Evolutionary conservation across 202 grass and related monocot genomes (phyloP).

Genomic region (Setaria viridis): DNA sequence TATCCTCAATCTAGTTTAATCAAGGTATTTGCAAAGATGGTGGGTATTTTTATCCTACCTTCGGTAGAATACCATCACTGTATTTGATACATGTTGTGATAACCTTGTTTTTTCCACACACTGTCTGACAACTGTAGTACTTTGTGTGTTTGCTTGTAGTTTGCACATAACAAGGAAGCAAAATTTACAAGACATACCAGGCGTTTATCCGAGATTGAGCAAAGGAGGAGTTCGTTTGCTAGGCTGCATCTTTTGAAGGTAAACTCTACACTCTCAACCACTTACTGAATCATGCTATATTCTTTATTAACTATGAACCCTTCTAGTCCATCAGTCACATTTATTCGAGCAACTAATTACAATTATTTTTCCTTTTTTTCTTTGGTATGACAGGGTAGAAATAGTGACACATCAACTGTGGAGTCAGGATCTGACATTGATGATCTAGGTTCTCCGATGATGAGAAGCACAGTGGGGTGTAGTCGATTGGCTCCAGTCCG

Average conservation of each 20-base stretch:
- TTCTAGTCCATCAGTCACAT: slow-evolving; percentile 2
- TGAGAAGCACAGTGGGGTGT: slow-evolving; percentile 60
- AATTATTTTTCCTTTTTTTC: slow-evolving; percentile 2
- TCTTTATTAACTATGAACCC: neutral
- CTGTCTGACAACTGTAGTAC: slow-evolving; percentile 11
- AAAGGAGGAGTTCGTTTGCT: slow-evolving; percentile 62
- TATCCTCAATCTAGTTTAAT: slow-evolving; percentile 2
- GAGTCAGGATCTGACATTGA: slow-evolving; percentile 93
- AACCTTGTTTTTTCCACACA: neutral
- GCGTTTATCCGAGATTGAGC: slow-evolving; percentile 76
- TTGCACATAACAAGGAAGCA: slow-evolving; percentile 66
- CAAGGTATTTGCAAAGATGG: neutral
- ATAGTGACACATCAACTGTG: slow-evolving; percentile 77
- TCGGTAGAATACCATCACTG: neutral
- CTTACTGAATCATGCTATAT: slow-evolving; percentile 4
- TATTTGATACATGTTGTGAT: slow-evolving; percentile 5
- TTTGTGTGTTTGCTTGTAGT: slow-evolving; percentile 52
- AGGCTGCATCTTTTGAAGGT: slow-evolving; percentile 71
- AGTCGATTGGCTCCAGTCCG: slow-evolving; percentile 86
- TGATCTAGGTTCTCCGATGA: slow-evolving; percentile 73
- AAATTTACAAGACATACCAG: slow-evolving; percentile 71
- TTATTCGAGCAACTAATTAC: slow-evolving; percentile 22
- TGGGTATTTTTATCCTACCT: neutral
- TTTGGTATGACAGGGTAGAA: slow-evolving; percentile 65
- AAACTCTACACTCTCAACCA: slow-evolving; percentile 24